Evolutionary conservation across 768 basidiomycete genomes (phyloP).

Genomic region (Holtermannia corniformis): DNA sequence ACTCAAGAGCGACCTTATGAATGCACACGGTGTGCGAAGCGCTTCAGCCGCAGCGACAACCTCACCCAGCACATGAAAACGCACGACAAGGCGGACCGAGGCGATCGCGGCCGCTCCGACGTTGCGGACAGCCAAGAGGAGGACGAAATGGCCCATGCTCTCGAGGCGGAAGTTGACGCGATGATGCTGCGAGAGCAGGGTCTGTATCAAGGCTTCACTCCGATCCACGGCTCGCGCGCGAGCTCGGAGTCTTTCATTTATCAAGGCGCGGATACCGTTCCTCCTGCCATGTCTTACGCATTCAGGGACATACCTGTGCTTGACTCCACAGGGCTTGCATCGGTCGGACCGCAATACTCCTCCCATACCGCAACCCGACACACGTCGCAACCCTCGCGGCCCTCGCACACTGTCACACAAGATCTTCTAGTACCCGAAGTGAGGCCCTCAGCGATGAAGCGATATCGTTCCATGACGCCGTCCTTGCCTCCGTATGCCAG

Average conservation of each 20-base stretch:
- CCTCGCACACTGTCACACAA: background rate
- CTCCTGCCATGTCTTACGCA: background rate
- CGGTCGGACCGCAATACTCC: background rate
- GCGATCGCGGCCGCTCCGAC: conserved; percentile 26
- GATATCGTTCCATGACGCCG: conserved; percentile 20
- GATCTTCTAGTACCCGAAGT: background rate
- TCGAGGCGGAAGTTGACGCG: conserved; percentile 28
- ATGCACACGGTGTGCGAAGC: conserved; percentile 65
- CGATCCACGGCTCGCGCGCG: background rate
- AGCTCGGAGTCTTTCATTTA: background rate
- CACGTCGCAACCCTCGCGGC: background rate
- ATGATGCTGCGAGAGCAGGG: conserved; percentile 25
- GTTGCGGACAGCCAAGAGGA: conserved; percentile 24
- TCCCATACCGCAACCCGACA: background rate
- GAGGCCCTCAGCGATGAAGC: background rate
- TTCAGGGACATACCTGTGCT: background rate
- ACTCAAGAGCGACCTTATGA: conserved; percentile 77
- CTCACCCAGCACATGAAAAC: conserved; percentile 77
- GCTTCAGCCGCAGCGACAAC: conserved; percentile 82
- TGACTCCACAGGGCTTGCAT: background rate
- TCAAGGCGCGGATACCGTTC: background rate
- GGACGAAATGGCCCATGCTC: conserved; percentile 17
- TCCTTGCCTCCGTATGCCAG: conserved; percentile 1
- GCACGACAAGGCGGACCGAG: conserved; percentile 49
- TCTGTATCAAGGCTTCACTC: background rate